Evolutionary conservation across 1,284 basidiomycete genomes (phyloP), one percentile per base, ranked within the genome.

Genomic region (Cutaneotrichosporon mucoides): DNA sequence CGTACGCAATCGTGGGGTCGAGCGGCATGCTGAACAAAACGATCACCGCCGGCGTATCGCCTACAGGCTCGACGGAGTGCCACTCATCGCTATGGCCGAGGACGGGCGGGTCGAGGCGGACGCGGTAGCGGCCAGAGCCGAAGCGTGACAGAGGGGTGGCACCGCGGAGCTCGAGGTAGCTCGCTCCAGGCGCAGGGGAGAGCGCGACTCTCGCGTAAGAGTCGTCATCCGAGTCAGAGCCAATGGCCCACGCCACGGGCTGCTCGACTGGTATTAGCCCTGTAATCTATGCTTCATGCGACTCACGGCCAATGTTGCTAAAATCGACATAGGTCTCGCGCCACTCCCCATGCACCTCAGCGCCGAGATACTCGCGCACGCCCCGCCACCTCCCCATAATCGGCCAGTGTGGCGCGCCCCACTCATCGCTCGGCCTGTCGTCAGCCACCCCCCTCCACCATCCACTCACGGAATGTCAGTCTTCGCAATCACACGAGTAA

Each of bases 391-490:
- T 15, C 16, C 41, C 49, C 7, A 51, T 12, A 36, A 51, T 41
- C 9, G 49, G 49, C 49, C 49, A 51, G 49, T 51, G 38, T 8
- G 49, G 49, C 6, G 49, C 49, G 11, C 49, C 38, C 49, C 49
- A 51, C 49, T 51, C 49, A n/a, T 51, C 37, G 24, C 49, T 51
- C 16, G 49, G 49, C 4, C 49, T 51, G 38, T 4, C 16, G 38
- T 51, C 38, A 51, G 49, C 24, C 24, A 24, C 24, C 24, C 24
- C 24, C 24, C 24, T 24, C 24, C 24, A 24, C 24, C 24, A 24
- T 24, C 24, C 16, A 50, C 49, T 40, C 38, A 51, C 49, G 16
- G 15, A n/a, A 51, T 8, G 15, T 51, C 38, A 5, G 49, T 51
- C 16, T 40, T 35, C 12, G 38, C 41, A 4, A 40, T 12, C 4